Conservation (phyloP, 352 stramenopile species). For the Pythium oligandrum region DNA sequence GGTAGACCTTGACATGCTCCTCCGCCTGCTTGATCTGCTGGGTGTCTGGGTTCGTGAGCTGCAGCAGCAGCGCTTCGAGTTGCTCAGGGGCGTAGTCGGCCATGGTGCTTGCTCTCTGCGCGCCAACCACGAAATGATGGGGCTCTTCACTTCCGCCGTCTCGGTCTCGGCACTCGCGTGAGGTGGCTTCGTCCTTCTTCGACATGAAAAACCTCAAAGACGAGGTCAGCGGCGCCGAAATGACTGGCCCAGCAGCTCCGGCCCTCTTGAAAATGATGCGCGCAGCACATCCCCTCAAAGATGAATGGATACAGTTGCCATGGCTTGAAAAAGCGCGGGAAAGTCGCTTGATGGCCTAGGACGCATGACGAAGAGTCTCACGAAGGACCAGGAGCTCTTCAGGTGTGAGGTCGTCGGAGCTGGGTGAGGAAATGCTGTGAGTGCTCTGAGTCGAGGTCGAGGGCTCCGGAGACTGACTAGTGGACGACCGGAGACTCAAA, state of each 20-base stretch:
- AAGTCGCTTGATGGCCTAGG: conserved; percentile 1
- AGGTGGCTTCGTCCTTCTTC: conserved; percentile 10
- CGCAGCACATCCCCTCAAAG: too few relatives aligned
- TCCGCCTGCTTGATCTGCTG: conserved; percentile 95
- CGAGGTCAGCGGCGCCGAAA: conserved; percentile 13
- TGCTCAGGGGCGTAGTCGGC: conserved; percentile 79
- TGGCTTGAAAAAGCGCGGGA: conserved; percentile 6
- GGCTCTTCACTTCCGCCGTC: too few relatives aligned
- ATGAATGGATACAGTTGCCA: conserved; percentile 8
- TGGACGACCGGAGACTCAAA: too few relatives aligned
- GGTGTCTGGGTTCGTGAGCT: conserved; percentile 93
- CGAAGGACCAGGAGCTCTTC: conserved; percentile 24
- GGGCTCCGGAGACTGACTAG: too few relatives aligned
- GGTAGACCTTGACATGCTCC: conserved; percentile 88
- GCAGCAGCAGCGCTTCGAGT: conserved; percentile 81
- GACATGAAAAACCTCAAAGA: conserved; percentile 15
- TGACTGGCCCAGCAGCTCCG: conserved; percentile 16
- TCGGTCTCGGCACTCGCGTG: background rate
- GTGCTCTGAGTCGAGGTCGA: too few relatives aligned
- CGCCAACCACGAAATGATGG: background rate
- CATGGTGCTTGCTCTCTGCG: conserved; percentile 26
- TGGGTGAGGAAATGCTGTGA: too few relatives aligned
- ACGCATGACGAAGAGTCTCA: conserved; percentile 16
- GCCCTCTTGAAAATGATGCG: conserved; percentile 7
- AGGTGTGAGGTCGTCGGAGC: conserved; percentile 6